phyloP scores from a whole-genome alignment of 2,329 filamentous ascomycete species.

The Didymella arachidicola region DNA sequence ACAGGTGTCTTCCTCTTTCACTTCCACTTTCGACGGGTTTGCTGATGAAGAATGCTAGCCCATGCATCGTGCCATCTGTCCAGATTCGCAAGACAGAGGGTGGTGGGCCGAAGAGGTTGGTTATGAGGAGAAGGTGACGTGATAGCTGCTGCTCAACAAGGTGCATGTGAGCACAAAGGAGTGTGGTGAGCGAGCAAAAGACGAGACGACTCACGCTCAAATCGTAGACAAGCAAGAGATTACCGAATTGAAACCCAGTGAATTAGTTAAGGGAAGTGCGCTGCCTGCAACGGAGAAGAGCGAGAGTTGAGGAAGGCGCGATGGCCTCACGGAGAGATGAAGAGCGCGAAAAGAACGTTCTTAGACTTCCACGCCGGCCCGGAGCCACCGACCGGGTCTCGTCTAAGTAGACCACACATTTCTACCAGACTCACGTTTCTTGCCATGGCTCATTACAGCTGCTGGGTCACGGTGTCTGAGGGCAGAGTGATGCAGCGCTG shows the following conservation, averaged over 20 bases:
- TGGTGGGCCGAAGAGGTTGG: background rate
- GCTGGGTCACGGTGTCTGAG: constrained; percentile 27
- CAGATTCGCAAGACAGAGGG: background rate
- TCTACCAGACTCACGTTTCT: constrained; percentile 13
- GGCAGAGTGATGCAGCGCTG: constrained; percentile 35
- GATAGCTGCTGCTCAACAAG: background rate
- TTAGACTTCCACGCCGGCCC: constrained; percentile 19
- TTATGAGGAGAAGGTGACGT: background rate
- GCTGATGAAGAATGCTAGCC: constrained; percentile 21
- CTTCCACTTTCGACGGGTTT: constrained; percentile 16
- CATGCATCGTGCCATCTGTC: constrained; percentile 26
- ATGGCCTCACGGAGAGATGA: constrained; percentile 23
- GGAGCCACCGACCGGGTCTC: constrained; percentile 18
- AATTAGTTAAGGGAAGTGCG: constrained; percentile 24
- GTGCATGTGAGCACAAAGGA: constrained; percentile 1
- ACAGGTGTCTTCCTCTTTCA: constrained; percentile 20
- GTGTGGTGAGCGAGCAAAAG: constrained; percentile 7
- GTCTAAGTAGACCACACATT: constrained; percentile 28
- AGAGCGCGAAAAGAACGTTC: constrained; percentile 26
- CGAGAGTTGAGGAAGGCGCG: constrained; percentile 31
- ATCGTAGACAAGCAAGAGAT: constrained; percentile 8
- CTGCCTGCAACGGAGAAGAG: constrained; percentile 12
- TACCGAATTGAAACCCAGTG: constrained; percentile 6
- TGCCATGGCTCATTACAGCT: constrained; percentile 34
- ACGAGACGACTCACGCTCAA: constrained; percentile 19